Evolutionary conservation across 2,329 filamentous ascomycete genomes (phyloP).

Genomic region (Aplosporella prunicola): DNA sequence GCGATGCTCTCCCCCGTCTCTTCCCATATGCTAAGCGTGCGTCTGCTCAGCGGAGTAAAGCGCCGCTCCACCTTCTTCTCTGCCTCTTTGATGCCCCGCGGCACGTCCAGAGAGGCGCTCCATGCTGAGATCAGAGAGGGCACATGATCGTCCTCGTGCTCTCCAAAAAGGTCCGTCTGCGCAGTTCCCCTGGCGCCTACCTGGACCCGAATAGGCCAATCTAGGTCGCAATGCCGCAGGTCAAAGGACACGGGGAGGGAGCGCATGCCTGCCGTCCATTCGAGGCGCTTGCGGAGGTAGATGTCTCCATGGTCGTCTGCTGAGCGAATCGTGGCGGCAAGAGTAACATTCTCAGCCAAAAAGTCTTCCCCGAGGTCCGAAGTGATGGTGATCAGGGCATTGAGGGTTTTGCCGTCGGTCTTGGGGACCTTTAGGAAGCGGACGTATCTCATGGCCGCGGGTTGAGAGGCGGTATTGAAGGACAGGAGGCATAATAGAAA

Average conservation of each 20-base stretch:
- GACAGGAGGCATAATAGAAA: too few species aligned
- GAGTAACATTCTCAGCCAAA: slow-evolving; percentile 38
- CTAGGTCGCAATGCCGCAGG: slow-evolving; percentile 28
- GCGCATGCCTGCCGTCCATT: slow-evolving; percentile 37
- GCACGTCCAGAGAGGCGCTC: slow-evolving; percentile 39
- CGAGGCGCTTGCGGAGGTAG: slow-evolving; percentile 32
- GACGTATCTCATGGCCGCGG: slow-evolving; percentile 47
- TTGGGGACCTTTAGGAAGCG: slow-evolving; percentile 59
- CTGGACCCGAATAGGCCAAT: slow-evolving; percentile 33
- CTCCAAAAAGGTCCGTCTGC: slow-evolving; percentile 21
- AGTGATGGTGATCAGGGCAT: slow-evolving; percentile 52
- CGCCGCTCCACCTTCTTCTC: slow-evolving; percentile 48
- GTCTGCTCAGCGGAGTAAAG: slow-evolving; percentile 34
- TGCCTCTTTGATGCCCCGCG: slow-evolving; percentile 31
- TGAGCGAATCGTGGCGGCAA: slow-evolving; percentile 32
- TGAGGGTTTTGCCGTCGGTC: slow-evolving; percentile 35
- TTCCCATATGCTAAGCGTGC: slow-evolving; percentile 49
- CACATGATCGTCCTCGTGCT: slow-evolving; percentile 19
- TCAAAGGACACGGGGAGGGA: slow-evolving; percentile 36
- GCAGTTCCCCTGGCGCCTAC: slow-evolving; percentile 25
- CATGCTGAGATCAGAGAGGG: slow-evolving; percentile 49
- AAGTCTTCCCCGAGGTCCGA: slow-evolving; percentile 61
- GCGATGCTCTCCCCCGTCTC: slow-evolving; percentile 66
- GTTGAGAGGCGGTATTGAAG: too few species aligned
- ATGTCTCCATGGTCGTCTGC: slow-evolving; percentile 27